phyloP scores from a whole-genome alignment of 129 eudicot genomes.

The Chrysanthemum makinoi region DNA sequence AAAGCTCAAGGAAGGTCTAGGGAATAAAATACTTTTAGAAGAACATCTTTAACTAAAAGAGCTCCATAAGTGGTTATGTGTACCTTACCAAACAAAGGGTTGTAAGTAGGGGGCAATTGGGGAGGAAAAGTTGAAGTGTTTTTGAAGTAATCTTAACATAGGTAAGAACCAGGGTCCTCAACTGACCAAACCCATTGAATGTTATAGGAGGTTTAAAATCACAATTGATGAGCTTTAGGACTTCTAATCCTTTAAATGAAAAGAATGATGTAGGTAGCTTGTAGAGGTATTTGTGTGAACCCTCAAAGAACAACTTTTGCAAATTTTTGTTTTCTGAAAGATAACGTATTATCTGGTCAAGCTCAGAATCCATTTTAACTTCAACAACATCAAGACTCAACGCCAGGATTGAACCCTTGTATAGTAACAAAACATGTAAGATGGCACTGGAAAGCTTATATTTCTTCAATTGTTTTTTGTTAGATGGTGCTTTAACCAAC shows the following conservation, averaged over 20 bases:
- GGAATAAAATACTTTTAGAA: no score
- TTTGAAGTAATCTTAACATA: background rate
- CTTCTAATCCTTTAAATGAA: background rate
- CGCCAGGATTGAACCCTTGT: constrained; percentile 11
- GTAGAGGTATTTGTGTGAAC: background rate
- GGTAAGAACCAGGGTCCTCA: background rate
- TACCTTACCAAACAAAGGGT: background rate
- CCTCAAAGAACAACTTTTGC: background rate
- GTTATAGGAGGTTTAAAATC: background rate
- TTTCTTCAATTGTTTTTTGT: background rate
- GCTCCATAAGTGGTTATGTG: background rate
- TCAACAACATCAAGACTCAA: background rate
- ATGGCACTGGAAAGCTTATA: constrained; percentile 13
- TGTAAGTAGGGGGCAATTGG: background rate
- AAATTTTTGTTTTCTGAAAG: background rate
- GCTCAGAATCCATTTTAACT: background rate
- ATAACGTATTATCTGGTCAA: constrained; percentile 13
- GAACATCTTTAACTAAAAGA: background rate
- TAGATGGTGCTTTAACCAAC: background rate
- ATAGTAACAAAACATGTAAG: constrained; percentile 19
- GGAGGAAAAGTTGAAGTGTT: background rate
- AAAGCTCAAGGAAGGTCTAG: no score
- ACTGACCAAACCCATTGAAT: constrained; percentile 14
- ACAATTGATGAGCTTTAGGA: background rate
- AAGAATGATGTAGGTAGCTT: background rate